phyloP scores from a whole-genome alignment of 108 stramenopile genomes.

The Aurantiochytrium sp. region DNA sequence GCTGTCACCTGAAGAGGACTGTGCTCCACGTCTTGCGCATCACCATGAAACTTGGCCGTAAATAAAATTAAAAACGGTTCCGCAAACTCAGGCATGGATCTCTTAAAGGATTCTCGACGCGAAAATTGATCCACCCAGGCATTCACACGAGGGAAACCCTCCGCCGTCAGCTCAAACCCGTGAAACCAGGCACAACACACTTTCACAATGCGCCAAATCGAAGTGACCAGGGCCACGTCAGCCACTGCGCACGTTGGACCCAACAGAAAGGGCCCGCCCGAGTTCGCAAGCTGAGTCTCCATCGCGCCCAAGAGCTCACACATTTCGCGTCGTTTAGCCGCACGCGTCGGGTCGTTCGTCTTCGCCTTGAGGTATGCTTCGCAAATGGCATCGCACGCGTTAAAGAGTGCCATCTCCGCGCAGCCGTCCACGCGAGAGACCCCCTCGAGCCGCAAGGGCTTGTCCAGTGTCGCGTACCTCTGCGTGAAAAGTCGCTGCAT shows the following conservation, averaged over 20 bases:
- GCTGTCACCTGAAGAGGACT: not conserved
- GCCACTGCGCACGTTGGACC: not conserved
- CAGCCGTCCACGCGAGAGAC: not conserved
- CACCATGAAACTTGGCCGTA: not conserved
- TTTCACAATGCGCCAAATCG: not conserved
- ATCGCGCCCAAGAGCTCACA: not conserved
- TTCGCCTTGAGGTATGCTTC: not conserved
- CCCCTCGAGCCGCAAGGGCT: not conserved
- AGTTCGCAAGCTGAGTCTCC: not conserved
- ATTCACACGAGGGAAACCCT: not conserved
- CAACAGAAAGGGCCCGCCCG: not conserved
- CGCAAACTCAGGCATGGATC: not conserved
- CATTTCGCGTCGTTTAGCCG: not conserved
- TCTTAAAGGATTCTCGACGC: not conserved
- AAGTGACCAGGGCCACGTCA: not conserved
- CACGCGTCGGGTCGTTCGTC: not conserved
- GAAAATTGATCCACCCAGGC: not conserved
- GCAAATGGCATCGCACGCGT: not conserved
- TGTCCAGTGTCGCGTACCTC: not conserved
- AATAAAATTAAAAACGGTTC: not conserved
- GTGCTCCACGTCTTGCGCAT: not conserved
- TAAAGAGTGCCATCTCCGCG: not conserved
- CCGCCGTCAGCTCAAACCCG: not conserved
- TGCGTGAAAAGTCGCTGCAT: not conserved
- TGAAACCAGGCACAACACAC: not conserved